Evolutionary conservation across 1,284 basidiomycete genomes (phyloP).

Genomic region (Cutaneotrichosporon sp.): DNA sequence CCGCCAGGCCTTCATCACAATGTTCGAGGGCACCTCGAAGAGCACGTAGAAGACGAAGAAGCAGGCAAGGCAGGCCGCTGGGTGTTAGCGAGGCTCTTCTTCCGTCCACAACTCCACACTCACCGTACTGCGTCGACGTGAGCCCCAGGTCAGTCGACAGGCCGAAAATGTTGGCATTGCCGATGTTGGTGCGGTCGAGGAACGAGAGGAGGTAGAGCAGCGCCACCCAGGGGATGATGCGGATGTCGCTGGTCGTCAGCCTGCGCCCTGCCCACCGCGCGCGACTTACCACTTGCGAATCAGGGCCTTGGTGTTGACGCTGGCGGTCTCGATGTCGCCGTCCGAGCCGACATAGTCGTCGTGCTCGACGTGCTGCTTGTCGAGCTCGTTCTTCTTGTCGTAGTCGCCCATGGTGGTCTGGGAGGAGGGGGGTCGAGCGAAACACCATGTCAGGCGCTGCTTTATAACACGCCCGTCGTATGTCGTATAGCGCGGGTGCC

Average conservation of each 20-base stretch:
- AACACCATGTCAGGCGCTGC: no score
- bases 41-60: constrained; percentile 50
- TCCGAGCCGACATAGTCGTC: background rate
- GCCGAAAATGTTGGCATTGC: constrained; percentile 49
- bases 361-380: background rate
- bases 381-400: background rate
- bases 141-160: constrained; percentile 34
- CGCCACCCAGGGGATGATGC: constrained; percentile 37
- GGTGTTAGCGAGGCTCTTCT: no score
- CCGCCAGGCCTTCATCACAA: constrained; percentile 54
- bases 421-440: background rate
- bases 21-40: constrained; percentile 59
- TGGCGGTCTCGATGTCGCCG: background rate
- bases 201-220: constrained; percentile 70
- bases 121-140: constrained; percentile 32
- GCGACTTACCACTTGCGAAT: background rate
- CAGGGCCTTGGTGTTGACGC: background rate
- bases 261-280: background rate
- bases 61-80: constrained; percentile 41
- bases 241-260: constrained; percentile 26
- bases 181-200: constrained; percentile 75
- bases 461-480: background rate
- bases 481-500: background rate
- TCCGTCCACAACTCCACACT: background rate
- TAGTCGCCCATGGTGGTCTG: background rate